Base-by-base conservation (phyloP, 2,329 filamentous ascomycete genomes). In the Hymenoscyphus linearis region DNA sequence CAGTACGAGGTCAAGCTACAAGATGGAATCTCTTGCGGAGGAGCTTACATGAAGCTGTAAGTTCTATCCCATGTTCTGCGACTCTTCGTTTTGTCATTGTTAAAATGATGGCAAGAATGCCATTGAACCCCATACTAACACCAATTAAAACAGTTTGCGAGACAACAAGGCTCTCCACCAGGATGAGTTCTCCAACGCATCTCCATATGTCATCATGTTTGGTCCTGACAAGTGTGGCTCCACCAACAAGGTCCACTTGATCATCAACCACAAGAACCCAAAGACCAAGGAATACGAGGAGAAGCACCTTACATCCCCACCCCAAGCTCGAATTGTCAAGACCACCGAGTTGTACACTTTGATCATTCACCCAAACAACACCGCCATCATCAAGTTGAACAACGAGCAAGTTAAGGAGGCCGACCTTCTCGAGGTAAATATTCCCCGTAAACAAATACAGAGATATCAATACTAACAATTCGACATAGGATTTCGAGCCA, bases 201-300 rank as follows among this genome's bases (percentile, higher is more conserved):
- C 93, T 52, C 95, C 95, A 55, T 99, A 99, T 76, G 90, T 99
- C 70, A 96, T 99, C 84, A 99, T 99, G 95, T 99, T 99, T 76
- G 95, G 95, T 70, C 95, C 95, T 71, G 95, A 99, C 83, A 98
- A 98, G 88, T 99, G 95, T 77, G 95, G 95, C 77, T 85, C 91
- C 76, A 98, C 91, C 78, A 99, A 99, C 88, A 98, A 98, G 89
- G 90, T 96, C 58, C 84, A 86, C 79, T 96, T 99, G 82, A 99
- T 99, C 78, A 96, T 99, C 87, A 95, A 96, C 80, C 95, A 99
- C 89, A 99, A 98, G 90, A 99, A 98, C 86, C 95, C 95, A 75
- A 97, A 96, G 90, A 97, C 92, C 54, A 93, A 93, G 81, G 91
- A 97, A 79, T 99, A 99, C 74, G 93, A 99, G 85, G 95, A 99